Evolutionary conservation across 495 filamentous ascomycete genomes (phyloP).

Genomic region (Polyplosphaeria fusca): DNA sequence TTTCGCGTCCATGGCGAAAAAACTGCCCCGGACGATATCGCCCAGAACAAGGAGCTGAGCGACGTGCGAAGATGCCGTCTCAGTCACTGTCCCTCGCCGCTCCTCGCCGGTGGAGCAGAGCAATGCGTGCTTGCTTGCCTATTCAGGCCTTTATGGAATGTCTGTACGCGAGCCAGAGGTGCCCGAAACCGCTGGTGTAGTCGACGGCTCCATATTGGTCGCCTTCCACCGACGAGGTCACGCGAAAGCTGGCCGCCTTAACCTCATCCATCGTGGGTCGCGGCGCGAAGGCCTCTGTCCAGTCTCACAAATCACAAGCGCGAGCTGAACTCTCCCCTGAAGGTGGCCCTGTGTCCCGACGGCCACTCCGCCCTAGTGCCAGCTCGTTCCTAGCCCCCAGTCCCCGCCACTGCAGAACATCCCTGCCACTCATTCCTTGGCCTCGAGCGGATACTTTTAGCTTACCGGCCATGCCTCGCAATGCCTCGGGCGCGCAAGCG

Average conservation of each 20-base stretch:
- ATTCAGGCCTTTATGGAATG: background rate
- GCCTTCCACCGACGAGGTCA: too few species aligned
- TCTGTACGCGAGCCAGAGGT: background rate
- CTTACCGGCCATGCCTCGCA: slow-evolving; percentile 7
- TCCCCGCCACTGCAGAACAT: slow-evolving; percentile 8
- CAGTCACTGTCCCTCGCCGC: too few species aligned
- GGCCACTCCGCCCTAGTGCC: slow-evolving; percentile 14
- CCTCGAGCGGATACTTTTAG: slow-evolving; percentile 1
- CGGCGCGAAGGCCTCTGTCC: slow-evolving; percentile 3
- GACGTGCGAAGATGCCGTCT: background rate
- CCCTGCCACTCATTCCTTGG: slow-evolving; percentile 4
- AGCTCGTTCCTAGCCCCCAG: slow-evolving; percentile 8
- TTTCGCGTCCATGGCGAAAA: too few species aligned
- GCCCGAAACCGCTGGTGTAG: background rate
- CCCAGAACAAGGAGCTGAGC: background rate
- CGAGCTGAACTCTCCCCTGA: slow-evolving; percentile 3
- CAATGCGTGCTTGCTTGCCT: background rate
- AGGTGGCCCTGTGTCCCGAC: slow-evolving; percentile 4
- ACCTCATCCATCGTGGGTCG: slow-evolving; percentile 10
- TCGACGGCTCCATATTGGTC: background rate
- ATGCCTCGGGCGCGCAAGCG: slow-evolving; percentile 1
- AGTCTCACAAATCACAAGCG: slow-evolving; percentile 11
- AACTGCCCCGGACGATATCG: too few species aligned
- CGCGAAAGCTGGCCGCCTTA: too few species aligned
- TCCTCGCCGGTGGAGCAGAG: background rate